Conservation (phyloP, 1,139 yeast species). For the Chernovozyma sophiae-reginae region DNA sequence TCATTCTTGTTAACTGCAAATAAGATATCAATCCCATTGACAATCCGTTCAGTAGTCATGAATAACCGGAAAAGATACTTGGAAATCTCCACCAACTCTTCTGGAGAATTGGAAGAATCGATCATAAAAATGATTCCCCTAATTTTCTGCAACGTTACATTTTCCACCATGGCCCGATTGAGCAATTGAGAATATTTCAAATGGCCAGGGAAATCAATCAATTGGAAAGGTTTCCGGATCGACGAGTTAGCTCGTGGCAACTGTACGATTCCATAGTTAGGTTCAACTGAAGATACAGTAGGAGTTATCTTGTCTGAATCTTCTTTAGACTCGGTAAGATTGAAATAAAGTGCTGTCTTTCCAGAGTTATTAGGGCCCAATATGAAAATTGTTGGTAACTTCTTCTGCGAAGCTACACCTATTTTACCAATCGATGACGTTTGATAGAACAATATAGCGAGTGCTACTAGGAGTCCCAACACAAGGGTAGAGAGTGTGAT, state of each 20-base stretch:
- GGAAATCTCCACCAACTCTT: conserved; percentile 42
- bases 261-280: conserved; percentile 25
- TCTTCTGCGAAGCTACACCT: conserved; percentile 13
- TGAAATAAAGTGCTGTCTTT: conserved; percentile 62
- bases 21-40: conserved; percentile 65
- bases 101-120: conserved; percentile 49
- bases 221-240: conserved; percentile 34
- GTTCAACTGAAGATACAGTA: conserved; percentile 45
- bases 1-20: conserved; percentile 83
- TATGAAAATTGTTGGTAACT: conserved; percentile 58
- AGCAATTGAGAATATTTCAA: conserved; percentile 58
- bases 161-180: conserved; percentile 38
- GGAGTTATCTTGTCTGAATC: conserved; percentile 14
- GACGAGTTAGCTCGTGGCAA: conserved; percentile 34
- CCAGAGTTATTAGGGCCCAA: conserved; percentile 75
- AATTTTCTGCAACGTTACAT: conserved; percentile 42
- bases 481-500: conserved; percentile 18
- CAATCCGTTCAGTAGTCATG: conserved; percentile 52
- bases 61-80: conserved; percentile 53
- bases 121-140: conserved; percentile 69
- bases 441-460: conserved; percentile 22
- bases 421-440: conserved; percentile 12
- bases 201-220: conserved; percentile 87
- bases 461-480: conserved; percentile 21
- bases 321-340: conserved; percentile 17